Evolutionary conservation across 805 yeast species (phyloP), one percentile per base, ranked within the genome.

Genomic region (Lipomyces sp.): DNA sequence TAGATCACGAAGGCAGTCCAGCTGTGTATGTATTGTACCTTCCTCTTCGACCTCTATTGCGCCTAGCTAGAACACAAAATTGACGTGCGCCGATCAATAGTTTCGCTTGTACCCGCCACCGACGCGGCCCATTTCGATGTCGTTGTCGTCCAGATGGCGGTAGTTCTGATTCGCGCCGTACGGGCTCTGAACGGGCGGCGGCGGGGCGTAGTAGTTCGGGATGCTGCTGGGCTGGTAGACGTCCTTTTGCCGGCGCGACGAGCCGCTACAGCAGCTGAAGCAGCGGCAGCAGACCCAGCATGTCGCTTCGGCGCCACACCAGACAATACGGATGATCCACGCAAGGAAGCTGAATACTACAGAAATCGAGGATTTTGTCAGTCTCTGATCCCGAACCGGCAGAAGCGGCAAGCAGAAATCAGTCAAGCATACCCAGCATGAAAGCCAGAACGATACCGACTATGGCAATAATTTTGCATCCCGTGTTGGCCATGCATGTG

Each of bases 391-490:
- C 7, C 13, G 16, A 34, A 4, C 10, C 7, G 32, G 24, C 24
- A 13, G 28, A 34, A 13, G 24, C 22, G 24, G 8, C 11, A 1
- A 13, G 32, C 32, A 10, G 19, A n/a, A 5, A 39, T 23, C 7
- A 8, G 6, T 11, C 6, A 4, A 24, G n/a, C 60, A 24, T 52
- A 47, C 59, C 39, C 0, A 84, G 51, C 2, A 86, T 58, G 0
- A 65, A 72, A 0, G 82, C 91, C 11, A 86, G 61, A 0, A 72
- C 78, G 2, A 85, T 82, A 2, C 85, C 83, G 13, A 84, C 86
- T 39, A 86, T 85, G 3, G 86, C 90, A 19, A 83, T 78, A 50
- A 85, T 78, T 63, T 86, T 86, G 68, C 95, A 86, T 41, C 81
- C 73, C 39, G 70, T 81, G 66, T 84, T 83, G 62, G 76, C 83